Evolutionary conservation across 1,284 basidiomycete genomes (phyloP).

Genomic region (Papiliotrema fonsecae): DNA sequence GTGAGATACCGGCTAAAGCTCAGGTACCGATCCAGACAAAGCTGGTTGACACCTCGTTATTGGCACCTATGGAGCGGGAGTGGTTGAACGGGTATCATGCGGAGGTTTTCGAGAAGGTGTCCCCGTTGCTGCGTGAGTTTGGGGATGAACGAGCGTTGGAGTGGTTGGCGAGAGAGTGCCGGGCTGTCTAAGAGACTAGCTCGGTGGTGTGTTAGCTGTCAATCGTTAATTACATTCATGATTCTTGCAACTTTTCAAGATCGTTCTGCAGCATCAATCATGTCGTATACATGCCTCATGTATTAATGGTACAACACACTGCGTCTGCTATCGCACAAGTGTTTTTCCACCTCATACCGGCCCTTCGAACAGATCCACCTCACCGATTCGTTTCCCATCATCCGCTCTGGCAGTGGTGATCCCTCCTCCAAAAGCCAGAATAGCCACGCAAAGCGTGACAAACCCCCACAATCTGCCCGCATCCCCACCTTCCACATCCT

Average conservation of each 20-base stretch:
- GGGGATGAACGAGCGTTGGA: constrained; percentile 63
- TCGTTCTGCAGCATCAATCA: too few species aligned
- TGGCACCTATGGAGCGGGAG: constrained; percentile 62
- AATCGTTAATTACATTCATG: neutral
- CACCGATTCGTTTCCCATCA: constrained; percentile 14
- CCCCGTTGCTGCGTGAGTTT: constrained; percentile 58
- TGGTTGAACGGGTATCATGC: constrained; percentile 88
- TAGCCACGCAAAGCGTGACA: constrained; percentile 1
- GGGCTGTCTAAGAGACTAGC: constrained; percentile 8
- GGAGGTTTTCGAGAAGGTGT: constrained; percentile 70
- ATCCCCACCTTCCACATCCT: neutral
- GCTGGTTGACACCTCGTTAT: constrained; percentile 63
- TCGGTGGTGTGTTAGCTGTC: too few species aligned
- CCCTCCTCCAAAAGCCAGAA: constrained; percentile 8
- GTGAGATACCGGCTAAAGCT: neutral
- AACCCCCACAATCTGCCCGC: neutral
- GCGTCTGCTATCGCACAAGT: too few species aligned
- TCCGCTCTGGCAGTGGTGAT: constrained; percentile 10
- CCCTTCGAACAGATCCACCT: too few species aligned
- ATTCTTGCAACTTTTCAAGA: too few species aligned
- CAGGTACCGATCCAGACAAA: constrained; percentile 84
- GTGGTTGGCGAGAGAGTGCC: constrained; percentile 70
- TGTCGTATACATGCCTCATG: too few species aligned
- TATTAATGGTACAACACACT: too few species aligned
- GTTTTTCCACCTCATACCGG: too few species aligned